Conservation (phyloP, 2,329 filamentous ascomycete species). For the Neofusicoccum kwambonambiense region DNA sequence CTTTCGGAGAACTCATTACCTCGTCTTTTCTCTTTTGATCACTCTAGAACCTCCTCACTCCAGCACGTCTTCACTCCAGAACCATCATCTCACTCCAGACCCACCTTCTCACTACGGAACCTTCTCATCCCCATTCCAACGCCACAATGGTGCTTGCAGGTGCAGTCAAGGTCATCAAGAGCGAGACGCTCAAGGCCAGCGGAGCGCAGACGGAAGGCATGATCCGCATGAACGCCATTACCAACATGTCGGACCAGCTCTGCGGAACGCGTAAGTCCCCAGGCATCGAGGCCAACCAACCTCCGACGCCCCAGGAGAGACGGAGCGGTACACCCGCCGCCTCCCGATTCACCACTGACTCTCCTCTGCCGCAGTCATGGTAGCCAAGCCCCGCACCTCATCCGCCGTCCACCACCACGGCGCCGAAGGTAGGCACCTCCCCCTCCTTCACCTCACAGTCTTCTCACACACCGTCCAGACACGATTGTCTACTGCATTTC, state of each 20-base stretch:
- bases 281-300: background rate
- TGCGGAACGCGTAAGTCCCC: constrained; percentile 60
- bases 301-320: no score
- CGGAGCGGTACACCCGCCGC: background rate
- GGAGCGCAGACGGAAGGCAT: constrained; percentile 51
- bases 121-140: no score
- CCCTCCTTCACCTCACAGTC: background rate
- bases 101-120: no score
- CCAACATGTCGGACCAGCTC: constrained; percentile 63
- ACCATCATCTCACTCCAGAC: no score
- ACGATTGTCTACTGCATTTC: constrained; percentile 66
- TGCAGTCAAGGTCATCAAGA: constrained; percentile 15
- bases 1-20: background rate
- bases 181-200: constrained; percentile 21
- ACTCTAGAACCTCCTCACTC: no score
- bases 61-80: no score
- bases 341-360: background rate
- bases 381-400: constrained; percentile 60
- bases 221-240: constrained; percentile 58
- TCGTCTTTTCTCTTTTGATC: no score
- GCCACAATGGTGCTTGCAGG: constrained; percentile 12
- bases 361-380: constrained; percentile 52
- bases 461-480: constrained; percentile 44
- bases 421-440: constrained; percentile 55
- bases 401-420: constrained; percentile 69